Evolutionary conservation across 176 grass and related monocot genomes (phyloP).

Genomic region (bread wheat (Triticum aestivum)): DNA sequence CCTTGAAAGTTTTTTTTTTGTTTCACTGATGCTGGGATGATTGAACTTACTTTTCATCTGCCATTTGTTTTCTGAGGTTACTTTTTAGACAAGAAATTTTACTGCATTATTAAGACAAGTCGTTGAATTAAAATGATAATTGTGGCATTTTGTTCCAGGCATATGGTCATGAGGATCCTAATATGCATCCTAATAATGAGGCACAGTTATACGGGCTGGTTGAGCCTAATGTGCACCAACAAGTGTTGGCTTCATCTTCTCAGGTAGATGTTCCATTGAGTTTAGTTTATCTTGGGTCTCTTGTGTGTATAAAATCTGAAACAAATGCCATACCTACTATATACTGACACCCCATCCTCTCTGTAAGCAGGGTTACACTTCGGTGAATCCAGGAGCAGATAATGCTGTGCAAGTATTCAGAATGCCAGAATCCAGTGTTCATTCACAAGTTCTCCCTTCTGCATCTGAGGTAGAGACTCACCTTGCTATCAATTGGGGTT

Average conservation of each 20-base stretch:
- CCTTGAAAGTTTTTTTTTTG: background rate
- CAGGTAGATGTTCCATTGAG: slow-evolving; percentile 34
- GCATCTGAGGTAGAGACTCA: slow-evolving; percentile 55
- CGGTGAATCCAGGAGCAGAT: slow-evolving; percentile 48
- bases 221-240: slow-evolving; percentile 45
- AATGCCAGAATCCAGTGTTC: slow-evolving; percentile 51
- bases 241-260: slow-evolving; percentile 47
- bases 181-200: slow-evolving; percentile 43
- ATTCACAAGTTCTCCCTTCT: slow-evolving; percentile 50
- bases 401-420: slow-evolving; percentile 56
- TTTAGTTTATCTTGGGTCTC: background rate
- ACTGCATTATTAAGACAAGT: background rate
- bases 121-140: slow-evolving; percentile 9
- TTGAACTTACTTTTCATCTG: background rate
- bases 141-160: slow-evolving; percentile 23
- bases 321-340: background rate
- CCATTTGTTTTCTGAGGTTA: background rate
- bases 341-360: background rate
- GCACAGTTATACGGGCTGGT: slow-evolving; percentile 42
- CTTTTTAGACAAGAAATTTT: background rate
- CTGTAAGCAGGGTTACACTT: slow-evolving; percentile 34
- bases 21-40: background rate
- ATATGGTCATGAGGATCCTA: slow-evolving; percentile 43
- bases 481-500: background rate
- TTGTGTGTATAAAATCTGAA: background rate